Evolutionary conservation across 176 grass and related monocot species (phyloP).

Genomic region (Musa acuminata): DNA sequence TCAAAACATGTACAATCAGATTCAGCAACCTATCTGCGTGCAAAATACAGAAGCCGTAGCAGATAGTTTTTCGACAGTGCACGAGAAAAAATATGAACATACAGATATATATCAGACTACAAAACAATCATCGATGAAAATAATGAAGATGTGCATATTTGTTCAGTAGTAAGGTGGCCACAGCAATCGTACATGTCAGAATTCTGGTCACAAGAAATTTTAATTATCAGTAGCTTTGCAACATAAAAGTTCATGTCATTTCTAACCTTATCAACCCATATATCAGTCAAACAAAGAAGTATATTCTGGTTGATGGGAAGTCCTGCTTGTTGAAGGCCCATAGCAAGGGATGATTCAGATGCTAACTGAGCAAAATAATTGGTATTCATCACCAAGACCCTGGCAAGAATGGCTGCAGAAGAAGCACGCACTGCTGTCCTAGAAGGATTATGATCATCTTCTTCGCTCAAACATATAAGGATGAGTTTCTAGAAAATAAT

Average conservation of each 20-base stretch:
- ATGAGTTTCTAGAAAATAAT: conserved; percentile 65
- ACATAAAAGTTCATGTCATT: background rate
- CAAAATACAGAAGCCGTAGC: background rate
- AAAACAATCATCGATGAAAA: background rate
- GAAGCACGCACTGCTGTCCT: conserved; percentile 74
- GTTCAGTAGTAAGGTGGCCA: too few relatives aligned
- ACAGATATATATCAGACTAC: background rate
- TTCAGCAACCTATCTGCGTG: background rate
- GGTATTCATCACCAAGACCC: conserved; percentile 90
- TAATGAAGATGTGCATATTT: background rate
- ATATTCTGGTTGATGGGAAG: conserved; percentile 71
- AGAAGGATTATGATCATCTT: conserved; percentile 74
- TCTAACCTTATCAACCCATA: conserved; percentile 89
- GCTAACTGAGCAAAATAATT: conserved; percentile 77
- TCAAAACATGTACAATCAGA: too few relatives aligned
- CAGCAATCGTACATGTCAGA: too few relatives aligned
- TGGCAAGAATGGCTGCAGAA: conserved; percentile 78
- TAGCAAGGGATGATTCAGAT: conserved; percentile 60
- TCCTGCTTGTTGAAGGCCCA: conserved; percentile 65
- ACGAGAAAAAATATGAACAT: background rate
- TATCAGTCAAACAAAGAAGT: conserved; percentile 77
- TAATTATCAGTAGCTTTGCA: too few relatives aligned
- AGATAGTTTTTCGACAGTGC: background rate
- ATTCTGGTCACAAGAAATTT: too few relatives aligned
- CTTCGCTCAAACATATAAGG: conserved; percentile 73